Base-by-base conservation (phyloP, 1,139 yeast species). In the Pichia sp. region DNA sequence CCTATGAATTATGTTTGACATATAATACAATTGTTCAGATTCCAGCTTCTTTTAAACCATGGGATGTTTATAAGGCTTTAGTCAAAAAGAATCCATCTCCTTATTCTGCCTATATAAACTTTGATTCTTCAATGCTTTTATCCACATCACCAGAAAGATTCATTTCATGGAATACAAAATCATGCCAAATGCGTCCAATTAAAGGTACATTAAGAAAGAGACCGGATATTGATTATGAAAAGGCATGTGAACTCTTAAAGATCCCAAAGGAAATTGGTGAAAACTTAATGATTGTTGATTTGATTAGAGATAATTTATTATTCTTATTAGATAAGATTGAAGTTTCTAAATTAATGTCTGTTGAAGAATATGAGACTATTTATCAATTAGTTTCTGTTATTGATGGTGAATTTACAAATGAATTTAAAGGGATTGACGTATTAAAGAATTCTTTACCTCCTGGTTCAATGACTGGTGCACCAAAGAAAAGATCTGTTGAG, bases 401-500 rank as follows among this genome's bases (percentile, higher is more conserved):
- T 31, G 77, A 73, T 47, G 98, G 97, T 0, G 65, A 71, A 22
- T 70, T 83, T 17, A 55, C 66, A 12, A 59, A 60, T 17, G 34
- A 40, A 10, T 83, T 76, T 58, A 71, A 75, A 27, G 99, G 98
- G 0, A 72, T 90, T 36, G 98, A 93, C 62, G 72, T 91, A 6
- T 72, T 93, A 18, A 77, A 81, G 21, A 81, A 81, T 50, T 82
- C 96, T 0, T 70, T 94, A 33, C 99, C 99, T 2, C 97, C 99
- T 0, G 99, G 99, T 0, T 91, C 98, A 2, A 94, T 94, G 99
- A 94, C 99, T 0, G 99, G 99, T 4, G 99, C 99, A 0, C 99
- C 99, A 1, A 94, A 94, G 68, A 86, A 84, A 59, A 75, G 96
- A 49, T 88, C 97, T 0, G 96, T 93, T 3, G 94, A 91, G 63